Evolutionary conservation across 208 protist genomes (phyloP), one percentile per base, ranked within the genome.

Genomic region (Perkinsela sp.): DNA sequence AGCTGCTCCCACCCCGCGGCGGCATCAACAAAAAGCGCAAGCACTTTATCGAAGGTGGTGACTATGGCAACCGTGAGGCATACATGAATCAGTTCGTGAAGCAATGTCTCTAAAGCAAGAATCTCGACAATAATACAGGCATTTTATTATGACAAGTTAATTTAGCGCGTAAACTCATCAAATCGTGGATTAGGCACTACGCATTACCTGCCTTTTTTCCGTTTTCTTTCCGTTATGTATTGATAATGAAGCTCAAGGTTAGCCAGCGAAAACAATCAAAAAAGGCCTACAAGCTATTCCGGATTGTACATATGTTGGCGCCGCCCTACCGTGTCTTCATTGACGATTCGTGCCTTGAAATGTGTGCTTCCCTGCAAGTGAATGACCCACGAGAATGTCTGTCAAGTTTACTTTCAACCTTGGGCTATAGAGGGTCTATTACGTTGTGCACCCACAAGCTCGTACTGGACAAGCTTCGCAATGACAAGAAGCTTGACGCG

Each of bases 11-110:
- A 30, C 94, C 97, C 57, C 77, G 82, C 31, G 95, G 95, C 75
- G 97, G 96, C 70, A 94, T 96, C 80, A 80, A 74, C 70, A 85
- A 94, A 70, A 98, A 97, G 84, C 77, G 84, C 71, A 86, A 80
- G 66, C 94, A 97, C 86, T 99, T 98, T 79, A 82, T 95, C 66
- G 94, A 99, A 84, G 96, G 97, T 77, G 97, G 97, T 77, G 93
- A 98, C 78, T 90, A 82, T 74, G 97, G 97, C 72, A 98, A 99
- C 90, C 89, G 96, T 71, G 96, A 99, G 83, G 83, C 96, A 31
- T 80, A 93, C 72, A 98, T 99, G 82, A 99, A 99, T 85, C 74
- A 84, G 32, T 84, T 99, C 66, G 81, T 99, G 71, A 70, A 76
- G 28, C 79, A 81, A 70, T 99, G 98, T 96, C 94, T 97, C 78